Evolutionary conservation across 805 yeast genomes (phyloP).

Genomic region (Blastobotrys chiropterorum): DNA sequence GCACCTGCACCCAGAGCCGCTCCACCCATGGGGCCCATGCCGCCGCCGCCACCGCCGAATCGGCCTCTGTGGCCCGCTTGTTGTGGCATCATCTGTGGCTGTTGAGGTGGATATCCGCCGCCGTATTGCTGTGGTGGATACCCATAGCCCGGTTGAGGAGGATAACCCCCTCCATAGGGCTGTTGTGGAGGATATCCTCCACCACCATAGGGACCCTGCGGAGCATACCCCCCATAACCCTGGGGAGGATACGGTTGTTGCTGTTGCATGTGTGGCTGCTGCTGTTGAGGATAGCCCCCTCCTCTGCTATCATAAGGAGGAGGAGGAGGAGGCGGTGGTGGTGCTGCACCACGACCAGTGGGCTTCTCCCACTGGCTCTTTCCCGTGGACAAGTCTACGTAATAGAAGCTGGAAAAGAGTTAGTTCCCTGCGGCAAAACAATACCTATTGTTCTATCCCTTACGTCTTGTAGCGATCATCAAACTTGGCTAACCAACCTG

Average conservation of each 20-base stretch:
- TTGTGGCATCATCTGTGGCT: slow-evolving; percentile 30
- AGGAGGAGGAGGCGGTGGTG: slow-evolving; percentile 4
- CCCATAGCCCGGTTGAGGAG: slow-evolving; percentile 9
- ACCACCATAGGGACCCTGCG: slow-evolving; percentile 8
- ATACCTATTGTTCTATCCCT: neutral
- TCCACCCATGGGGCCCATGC: slow-evolving; percentile 38
- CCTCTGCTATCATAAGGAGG: slow-evolving; percentile 1
- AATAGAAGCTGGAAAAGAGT: slow-evolving; percentile 46
- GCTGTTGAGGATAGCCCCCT: slow-evolving; percentile 1
- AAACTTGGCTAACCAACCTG: slow-evolving; percentile 34
- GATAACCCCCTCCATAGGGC: slow-evolving; percentile 7
- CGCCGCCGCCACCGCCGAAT: slow-evolving; percentile 36
- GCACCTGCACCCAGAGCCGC: slow-evolving; percentile 48
- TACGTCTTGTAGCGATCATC: slow-evolving; percentile 45
- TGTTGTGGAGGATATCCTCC: slow-evolving; percentile 23
- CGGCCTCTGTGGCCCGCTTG: slow-evolving; percentile 30
- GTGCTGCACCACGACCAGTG: neutral
- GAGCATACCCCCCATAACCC: slow-evolving; percentile 8
- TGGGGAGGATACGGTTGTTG: slow-evolving; percentile 2
- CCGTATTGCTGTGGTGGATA: slow-evolving; percentile 14
- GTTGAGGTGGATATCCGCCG: slow-evolving; percentile 22
- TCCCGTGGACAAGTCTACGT: slow-evolving; percentile 65
- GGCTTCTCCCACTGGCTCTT: slow-evolving; percentile 93
- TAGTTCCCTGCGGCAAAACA: slow-evolving; percentile 38
- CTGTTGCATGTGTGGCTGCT: slow-evolving; percentile 5